Conservation (phyloP, 345 rosid genomes). For the Adansonia digitata region DNA sequence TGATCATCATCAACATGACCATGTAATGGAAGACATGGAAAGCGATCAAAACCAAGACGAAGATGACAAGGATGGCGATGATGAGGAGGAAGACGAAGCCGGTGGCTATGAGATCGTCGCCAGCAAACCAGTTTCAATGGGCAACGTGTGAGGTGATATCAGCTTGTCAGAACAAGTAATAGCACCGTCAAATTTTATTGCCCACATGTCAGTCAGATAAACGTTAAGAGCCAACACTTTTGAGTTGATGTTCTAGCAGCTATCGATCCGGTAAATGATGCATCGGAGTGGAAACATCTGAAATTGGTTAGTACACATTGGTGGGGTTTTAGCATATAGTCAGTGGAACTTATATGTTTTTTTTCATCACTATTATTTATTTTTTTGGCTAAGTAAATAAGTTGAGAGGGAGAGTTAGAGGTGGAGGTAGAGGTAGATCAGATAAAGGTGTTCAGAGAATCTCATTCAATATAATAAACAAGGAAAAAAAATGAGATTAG, state of each 20-base stretch:
- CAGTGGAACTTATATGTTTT: conserved; percentile 20
- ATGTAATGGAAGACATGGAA: conserved; percentile 28
- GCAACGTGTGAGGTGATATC: conserved; percentile 20
- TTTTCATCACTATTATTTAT: conserved; percentile 24
- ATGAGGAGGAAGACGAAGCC: conserved; percentile 45
- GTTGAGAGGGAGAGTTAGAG: background rate
- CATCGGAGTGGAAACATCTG: background rate
- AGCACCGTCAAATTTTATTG: background rate
- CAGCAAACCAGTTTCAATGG: conserved; percentile 28
- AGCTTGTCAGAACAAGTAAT: no score
- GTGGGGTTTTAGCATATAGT: conserved; percentile 13
- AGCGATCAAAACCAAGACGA: conserved; percentile 32
- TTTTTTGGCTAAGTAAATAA: conserved; percentile 23
- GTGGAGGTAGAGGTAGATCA: background rate
- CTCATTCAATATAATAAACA: background rate
- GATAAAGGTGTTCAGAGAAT: background rate
- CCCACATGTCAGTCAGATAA: background rate
- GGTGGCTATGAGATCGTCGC: conserved; percentile 57
- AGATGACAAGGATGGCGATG: conserved; percentile 36
- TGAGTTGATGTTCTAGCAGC: background rate
- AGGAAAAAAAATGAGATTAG: background rate
- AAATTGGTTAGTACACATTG: conserved; percentile 14
- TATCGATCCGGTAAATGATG: background rate
- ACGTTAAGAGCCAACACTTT: background rate
- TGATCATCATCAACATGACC: background rate